Base-by-base conservation (phyloP, 2,329 filamentous ascomycete genomes). In the Endoconidiophora laricicola region DNA sequence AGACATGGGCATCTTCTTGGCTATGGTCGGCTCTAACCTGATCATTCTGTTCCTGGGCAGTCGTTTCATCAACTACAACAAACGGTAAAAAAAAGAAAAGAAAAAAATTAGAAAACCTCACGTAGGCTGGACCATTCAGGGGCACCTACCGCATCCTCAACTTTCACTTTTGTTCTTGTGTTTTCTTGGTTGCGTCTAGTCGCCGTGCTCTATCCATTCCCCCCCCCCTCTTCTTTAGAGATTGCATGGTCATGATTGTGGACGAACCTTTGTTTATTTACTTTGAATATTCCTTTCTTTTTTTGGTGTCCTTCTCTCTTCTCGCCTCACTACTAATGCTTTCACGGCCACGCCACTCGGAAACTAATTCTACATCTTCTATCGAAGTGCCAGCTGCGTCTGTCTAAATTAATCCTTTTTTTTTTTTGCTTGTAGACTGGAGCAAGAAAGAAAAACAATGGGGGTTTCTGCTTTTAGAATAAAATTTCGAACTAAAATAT, bases 1-100 rank as follows among this genome's bases (percentile, higher is more conserved):
- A 50, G 86, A 94, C 57, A 52, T 91, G 51, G 87, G 86, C 1
- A 93, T 94, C 54, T 81, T 81, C 57, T 57, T 74, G 29, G 81
- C 79, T 1, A 94, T 87, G 59, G 72, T 93, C 48, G 84, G 66
- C 12, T 86, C 80, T 60, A 94, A 93, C 62, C 60, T 91, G 58
- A 72, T 84, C 24, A 73, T 78, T 54, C 59, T 78, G 26, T 66
- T 75, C 48, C 6, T 66, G 44, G 74, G 71, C 70, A 66, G 65
- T 53, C 69, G 70, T 46, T 73, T 69, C 61, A 56, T 75, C 44
- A 74, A 75, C 60, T 74, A 69, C 58, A 74, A 75, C 62, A 50
- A 39, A 23, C 52, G 52, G 43, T 54, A 52, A 48, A 26, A 3
- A 20, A 20, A 40, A 16, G 14, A 40, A 16, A 40, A 20, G 20